Base-by-base conservation (phyloP, 257 asterid genomes). In the Fraxinus pennsylvanica region DNA sequence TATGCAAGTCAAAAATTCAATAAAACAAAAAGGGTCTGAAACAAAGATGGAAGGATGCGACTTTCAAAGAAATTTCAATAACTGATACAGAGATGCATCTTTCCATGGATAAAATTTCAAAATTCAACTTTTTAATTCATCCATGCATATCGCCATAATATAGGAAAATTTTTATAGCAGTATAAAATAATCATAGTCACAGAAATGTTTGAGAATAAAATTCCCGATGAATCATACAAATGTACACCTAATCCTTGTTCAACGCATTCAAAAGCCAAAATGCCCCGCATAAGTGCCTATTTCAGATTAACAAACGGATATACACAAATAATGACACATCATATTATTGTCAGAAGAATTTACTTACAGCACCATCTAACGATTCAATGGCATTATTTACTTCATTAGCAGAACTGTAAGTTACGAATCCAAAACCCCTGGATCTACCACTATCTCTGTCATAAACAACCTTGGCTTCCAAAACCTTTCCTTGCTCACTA, bases 341-440 rank as follows among this genome's bases (percentile, higher is more conserved):
- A 13, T 27, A 61, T 21, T 29, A 2, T 36, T 67, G 14, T 73
- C 35, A 68, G 15, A 39, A 61, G 33, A 39, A 66, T 29, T 19
- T 27, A 84, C 98, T 88, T 86, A 94, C 97, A n/a, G 77, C 75
- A n/a, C 98, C 98, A 79, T 94, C 88, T 87, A 94, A 79, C 3
- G 69, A 41, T 36, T 90, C 88, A 67, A 87, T 73, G 7, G 98
- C 98, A 30, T 21, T 79, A 84, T 84, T 90, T 85, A 88, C 96
- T 91, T 94, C 98, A 3, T 92, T 91, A 1, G 89, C 69, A 0
- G 94, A 78, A 79, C 88, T 79, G 86, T 84, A 91, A 52, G 98
- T 90, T 35, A 94, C 97, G 61, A 94, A 94, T 13, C 98, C 98
- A 1, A 94, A 94, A 57, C 98, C 98, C 88, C 92, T 91, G 52